Conservation (phyloP, 805 yeast species). For the Wickerhamiella azyma region DNA sequence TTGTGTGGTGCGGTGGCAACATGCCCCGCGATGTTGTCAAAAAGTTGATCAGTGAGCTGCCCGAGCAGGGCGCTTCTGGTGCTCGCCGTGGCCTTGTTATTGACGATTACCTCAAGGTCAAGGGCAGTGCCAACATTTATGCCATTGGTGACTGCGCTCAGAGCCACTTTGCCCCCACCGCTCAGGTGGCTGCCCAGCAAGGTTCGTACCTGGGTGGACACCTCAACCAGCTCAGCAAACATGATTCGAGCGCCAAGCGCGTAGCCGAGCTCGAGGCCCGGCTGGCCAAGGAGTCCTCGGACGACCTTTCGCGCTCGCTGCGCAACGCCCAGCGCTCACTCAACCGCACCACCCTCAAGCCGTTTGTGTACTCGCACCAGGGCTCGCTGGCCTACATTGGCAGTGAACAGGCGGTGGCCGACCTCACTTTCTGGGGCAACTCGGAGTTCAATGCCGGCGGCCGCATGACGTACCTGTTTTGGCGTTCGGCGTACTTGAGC, state of each 20-base stretch:
- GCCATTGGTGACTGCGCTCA: constrained; percentile 92
- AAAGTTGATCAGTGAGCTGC: constrained; percentile 51
- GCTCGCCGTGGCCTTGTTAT: constrained; percentile 85
- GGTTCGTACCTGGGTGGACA: constrained; percentile 68
- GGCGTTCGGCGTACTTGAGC: constrained; percentile 88
- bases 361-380: constrained; percentile 72
- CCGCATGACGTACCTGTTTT: constrained; percentile 73
- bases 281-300: constrained; percentile 10
- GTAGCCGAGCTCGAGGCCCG: constrained; percentile 28
- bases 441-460: constrained; percentile 74
- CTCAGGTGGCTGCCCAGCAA: constrained; percentile 94
- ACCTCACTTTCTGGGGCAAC: constrained; percentile 52
- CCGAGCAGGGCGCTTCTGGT: constrained; percentile 50
- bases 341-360: constrained; percentile 24
- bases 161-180: constrained; percentile 87
- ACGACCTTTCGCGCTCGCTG: constrained; percentile 12
- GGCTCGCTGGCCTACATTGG: constrained; percentile 95
- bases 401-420: constrained; percentile 83
- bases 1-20: constrained; percentile 97
- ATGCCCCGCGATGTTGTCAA: constrained; percentile 68
- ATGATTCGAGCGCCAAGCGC: constrained; percentile 26
- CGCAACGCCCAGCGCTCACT: constrained; percentile 26
- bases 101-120: constrained; percentile 66
- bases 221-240: constrained; percentile 39
- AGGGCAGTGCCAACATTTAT: constrained; percentile 71